Percentiles rank a stretch among this genome's conserved stretches.
These are phyloP conservation scores for Onygena corvina DNA, from an alignment of 2,329 filamentous ascomycete genomes.

Conservation along the genomic window DNA sequence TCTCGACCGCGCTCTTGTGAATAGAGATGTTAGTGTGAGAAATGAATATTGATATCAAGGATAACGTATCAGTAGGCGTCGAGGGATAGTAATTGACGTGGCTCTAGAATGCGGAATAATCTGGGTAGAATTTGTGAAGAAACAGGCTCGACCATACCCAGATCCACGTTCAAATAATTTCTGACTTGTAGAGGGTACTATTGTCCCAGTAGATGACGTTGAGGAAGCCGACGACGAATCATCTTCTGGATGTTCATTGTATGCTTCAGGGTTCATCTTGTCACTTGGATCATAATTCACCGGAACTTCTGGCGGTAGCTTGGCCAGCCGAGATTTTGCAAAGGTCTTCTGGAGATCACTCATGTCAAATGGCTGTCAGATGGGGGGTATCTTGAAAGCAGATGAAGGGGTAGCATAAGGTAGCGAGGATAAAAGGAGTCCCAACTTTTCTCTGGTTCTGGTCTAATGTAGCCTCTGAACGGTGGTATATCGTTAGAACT, in stretches of 20 bases:
- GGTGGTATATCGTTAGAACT: too few species aligned
- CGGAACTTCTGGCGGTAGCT: constrained; percentile 46
- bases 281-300: constrained; percentile 31
- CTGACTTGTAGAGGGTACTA: constrained; percentile 64
- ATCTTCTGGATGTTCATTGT: constrained; percentile 38
- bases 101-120: too few species aligned
- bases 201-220: constrained; percentile 85
- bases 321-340: constrained; percentile 60
- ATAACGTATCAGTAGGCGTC: too few species aligned
- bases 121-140: not conserved
- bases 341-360: constrained; percentile 70
- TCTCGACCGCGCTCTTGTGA: constrained; percentile 1
- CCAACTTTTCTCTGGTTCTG: too few species aligned
- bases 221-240: constrained; percentile 66
- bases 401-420: not conserved
- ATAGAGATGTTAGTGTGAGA: not conserved
- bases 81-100: too few species aligned
- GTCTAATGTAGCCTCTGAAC: too few species aligned
- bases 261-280: constrained; percentile 17
- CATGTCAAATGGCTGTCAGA: constrained; percentile 41
- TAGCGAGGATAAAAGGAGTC: too few species aligned
- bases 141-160: constrained; percentile 41
- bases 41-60: too few species aligned
- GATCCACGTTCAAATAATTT: constrained; percentile 60
- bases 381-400: constrained; percentile 3